Percentiles rank a stretch among this genome's conserved stretches.
phyloP scores from a whole-genome alignment of 306 rosid genomes.

The Inga oerstediana region DNA sequence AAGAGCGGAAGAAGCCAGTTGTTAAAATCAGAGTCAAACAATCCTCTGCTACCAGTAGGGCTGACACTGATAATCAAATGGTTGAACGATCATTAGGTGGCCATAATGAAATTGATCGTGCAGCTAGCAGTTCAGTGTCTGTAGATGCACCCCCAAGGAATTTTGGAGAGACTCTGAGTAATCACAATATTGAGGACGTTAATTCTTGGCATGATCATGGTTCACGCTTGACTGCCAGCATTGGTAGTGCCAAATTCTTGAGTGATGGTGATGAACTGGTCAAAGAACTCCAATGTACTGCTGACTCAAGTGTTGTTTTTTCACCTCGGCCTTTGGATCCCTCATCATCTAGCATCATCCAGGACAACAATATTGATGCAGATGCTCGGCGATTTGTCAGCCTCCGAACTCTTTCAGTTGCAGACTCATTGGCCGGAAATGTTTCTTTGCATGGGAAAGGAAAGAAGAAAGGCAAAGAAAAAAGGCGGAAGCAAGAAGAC shows the following conservation, averaged over 20 bases:
- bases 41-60: slow-evolving; percentile 85
- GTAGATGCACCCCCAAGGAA: slow-evolving; percentile 93
- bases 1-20: slow-evolving; percentile 62
- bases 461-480: slow-evolving; percentile 17
- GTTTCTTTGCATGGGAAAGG: slow-evolving; percentile 1
- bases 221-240: slow-evolving; percentile 93
- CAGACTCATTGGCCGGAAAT: background rate
- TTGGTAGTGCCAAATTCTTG: slow-evolving; percentile 79
- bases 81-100: slow-evolving; percentile 71
- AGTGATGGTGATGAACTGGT: slow-evolving; percentile 72
- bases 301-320: slow-evolving; percentile 81
- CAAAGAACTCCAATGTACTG: slow-evolving; percentile 93
- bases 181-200: slow-evolving; percentile 77
- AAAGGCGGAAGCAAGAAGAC: slow-evolving; percentile 59
- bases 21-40: slow-evolving; percentile 81
- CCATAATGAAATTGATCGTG: slow-evolving; percentile 60
- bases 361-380: slow-evolving; percentile 65
- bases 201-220: slow-evolving; percentile 78
- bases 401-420: slow-evolving; percentile 31
- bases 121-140: slow-evolving; percentile 88
- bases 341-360: slow-evolving; percentile 75
- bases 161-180: slow-evolving; percentile 59
- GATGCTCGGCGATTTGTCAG: slow-evolving; percentile 73
- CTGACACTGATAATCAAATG: slow-evolving; percentile 75
- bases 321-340: slow-evolving; percentile 58